Evolutionary conservation across 495 filamentous ascomycete genomes (phyloP).

Genomic region (Talaromyces proteolyticus): DNA sequence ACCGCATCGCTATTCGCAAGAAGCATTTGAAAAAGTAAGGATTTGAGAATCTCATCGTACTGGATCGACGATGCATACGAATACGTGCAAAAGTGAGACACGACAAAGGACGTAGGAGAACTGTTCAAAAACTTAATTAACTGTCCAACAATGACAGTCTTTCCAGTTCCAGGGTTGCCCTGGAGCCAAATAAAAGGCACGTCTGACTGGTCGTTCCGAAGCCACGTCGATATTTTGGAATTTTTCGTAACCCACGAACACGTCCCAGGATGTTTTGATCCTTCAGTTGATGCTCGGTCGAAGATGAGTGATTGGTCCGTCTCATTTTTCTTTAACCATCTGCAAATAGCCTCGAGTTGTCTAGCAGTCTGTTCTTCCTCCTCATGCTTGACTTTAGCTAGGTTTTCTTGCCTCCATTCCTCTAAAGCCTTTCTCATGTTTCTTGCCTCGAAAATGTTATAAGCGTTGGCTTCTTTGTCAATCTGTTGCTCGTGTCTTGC

Average conservation of each 20-base stretch:
- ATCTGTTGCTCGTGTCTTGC: constrained; percentile 27
- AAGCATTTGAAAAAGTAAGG: background rate
- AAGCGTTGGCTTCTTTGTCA: constrained; percentile 23
- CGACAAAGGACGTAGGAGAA: background rate
- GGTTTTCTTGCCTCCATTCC: background rate
- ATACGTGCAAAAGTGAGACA: background rate
- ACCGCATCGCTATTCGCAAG: background rate
- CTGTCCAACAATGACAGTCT: background rate
- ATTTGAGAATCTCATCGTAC: background rate
- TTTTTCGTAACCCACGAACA: background rate
- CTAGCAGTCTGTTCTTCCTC: background rate
- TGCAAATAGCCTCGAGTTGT: background rate
- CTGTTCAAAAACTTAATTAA: background rate
- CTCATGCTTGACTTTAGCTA: background rate
- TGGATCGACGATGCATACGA: background rate
- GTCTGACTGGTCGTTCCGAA: background rate
- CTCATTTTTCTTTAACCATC: background rate
- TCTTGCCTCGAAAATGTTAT: constrained; percentile 19
- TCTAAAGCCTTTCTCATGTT: background rate
- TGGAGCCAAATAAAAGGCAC: background rate
- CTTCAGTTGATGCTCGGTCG: background rate
- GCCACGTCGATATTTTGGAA: background rate
- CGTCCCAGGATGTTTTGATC: background rate
- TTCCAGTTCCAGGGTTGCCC: background rate
- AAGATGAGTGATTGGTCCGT: background rate